Evolutionary conservation across 257 asterid species (phyloP).

Genomic region (Plantago ovata): DNA sequence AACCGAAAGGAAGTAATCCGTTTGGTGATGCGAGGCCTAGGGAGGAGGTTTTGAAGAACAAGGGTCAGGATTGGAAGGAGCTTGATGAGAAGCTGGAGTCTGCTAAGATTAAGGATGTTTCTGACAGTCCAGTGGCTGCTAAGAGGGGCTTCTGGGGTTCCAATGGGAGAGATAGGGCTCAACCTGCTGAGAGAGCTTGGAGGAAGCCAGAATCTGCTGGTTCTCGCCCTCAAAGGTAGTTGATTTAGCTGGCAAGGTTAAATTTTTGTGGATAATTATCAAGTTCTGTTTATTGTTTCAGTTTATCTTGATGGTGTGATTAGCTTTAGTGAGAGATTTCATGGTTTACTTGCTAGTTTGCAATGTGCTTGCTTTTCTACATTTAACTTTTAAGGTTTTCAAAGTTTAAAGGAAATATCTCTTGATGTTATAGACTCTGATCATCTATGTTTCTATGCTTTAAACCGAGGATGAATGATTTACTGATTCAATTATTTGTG

Average conservation of each 20-base stretch:
- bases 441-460: too few relatives aligned
- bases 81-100: slow-evolving; percentile 74
- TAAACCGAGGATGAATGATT: too few relatives aligned
- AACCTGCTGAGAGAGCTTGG: slow-evolving; percentile 63
- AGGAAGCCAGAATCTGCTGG: slow-evolving; percentile 57
- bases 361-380: too few relatives aligned
- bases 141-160: slow-evolving; percentile 66
- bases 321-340: too few relatives aligned
- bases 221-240: slow-evolving; percentile 63
- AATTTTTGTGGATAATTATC: too few relatives aligned
- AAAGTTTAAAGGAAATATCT: too few relatives aligned
- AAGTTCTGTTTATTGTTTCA: too few relatives aligned
- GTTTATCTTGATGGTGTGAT: too few relatives aligned
- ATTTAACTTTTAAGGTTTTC: too few relatives aligned
- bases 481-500: too few relatives aligned
- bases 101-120: slow-evolving; percentile 48
- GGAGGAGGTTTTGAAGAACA: slow-evolving; percentile 94
- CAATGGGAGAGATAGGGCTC: slow-evolving; percentile 44
- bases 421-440: too few relatives aligned
- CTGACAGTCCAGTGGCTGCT: slow-evolving; percentile 28
- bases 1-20: slow-evolving; percentile 70
- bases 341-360: too few relatives aligned
- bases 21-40: slow-evolving; percentile 95
- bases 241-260: slow-evolving; percentile 20
- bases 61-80: slow-evolving; percentile 92